Conservation (phyloP, 176 grass and related monocot genomes). For the Aegilops tauschii region DNA sequence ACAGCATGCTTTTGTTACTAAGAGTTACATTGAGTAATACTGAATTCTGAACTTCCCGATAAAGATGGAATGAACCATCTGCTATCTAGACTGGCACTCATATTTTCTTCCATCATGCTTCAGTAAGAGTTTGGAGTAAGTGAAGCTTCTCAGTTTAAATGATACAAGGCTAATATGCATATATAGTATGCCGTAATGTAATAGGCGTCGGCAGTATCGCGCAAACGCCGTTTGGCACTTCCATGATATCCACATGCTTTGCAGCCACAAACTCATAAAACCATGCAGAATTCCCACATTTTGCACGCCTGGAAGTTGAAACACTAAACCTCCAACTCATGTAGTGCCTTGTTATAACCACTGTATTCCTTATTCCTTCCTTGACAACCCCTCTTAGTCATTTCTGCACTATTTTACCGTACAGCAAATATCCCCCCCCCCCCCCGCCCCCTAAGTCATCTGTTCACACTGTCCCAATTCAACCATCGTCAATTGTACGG, state of each 20-base stretch:
- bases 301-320: neutral
- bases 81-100: neutral
- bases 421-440: neutral
- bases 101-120: neutral
- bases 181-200: neutral
- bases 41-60: slow-evolving; percentile 9
- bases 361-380: neutral
- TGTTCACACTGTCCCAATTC: neutral
- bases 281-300: slow-evolving; percentile 19
- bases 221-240: neutral
- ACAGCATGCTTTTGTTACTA: neutral
- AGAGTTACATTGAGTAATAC: neutral
- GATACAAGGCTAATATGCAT: neutral
- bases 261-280: neutral
- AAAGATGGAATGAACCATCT: neutral
- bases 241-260: neutral
- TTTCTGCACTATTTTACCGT: neutral
- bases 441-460: too few relatives aligned
- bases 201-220: neutral
- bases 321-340: neutral
- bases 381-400: neutral
- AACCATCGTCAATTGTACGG: neutral
- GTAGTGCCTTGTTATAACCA: neutral
- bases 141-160: neutral
- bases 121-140: neutral